phyloP scores from a whole-genome alignment of 108 stramenopile genomes.

The Tribonema minus region DNA sequence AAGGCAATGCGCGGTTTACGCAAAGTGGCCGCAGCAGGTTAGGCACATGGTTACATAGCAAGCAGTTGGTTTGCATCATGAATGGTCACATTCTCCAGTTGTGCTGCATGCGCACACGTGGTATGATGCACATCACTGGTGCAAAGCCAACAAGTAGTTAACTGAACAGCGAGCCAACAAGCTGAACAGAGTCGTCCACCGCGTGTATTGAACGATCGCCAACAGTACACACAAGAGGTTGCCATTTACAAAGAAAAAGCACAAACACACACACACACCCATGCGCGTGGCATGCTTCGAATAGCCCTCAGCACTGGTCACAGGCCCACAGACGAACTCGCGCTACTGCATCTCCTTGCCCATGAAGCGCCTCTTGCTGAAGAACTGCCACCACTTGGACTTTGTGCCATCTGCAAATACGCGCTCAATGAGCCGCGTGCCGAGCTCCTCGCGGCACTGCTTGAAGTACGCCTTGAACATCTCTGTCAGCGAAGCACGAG shows the following conservation, averaged over 20 bases:
- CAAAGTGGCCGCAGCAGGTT: too few species aligned
- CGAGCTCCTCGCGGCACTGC: slow-evolving; percentile 62
- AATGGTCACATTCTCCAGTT: too few species aligned
- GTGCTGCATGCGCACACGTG: too few species aligned
- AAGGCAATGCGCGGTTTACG: too few species aligned
- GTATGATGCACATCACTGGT: too few species aligned
- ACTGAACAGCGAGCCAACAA: too few species aligned
- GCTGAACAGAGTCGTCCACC: too few species aligned
- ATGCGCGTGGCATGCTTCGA: background rate
- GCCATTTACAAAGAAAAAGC: background rate
- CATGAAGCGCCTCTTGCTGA: slow-evolving; percentile 68
- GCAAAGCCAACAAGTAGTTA: too few species aligned
- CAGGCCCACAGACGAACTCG: background rate
- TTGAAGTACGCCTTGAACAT: slow-evolving; percentile 56
- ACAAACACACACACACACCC: background rate
- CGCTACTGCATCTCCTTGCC: slow-evolving; percentile 52
- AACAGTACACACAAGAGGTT: background rate
- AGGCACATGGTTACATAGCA: too few species aligned
- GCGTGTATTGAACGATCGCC: too few species aligned
- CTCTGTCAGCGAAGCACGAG: too few species aligned
- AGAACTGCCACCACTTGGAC: slow-evolving; percentile 65
- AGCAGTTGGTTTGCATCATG: too few species aligned
- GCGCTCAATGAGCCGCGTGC: slow-evolving; percentile 40
- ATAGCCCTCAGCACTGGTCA: background rate
- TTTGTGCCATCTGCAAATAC: slow-evolving; percentile 46